A percentile compares a stretch with the other conserved stretches of the same genome.
These are phyloP conservation scores for Dactylellina haptotyla DNA, from an alignment of 2,329 filamentous ascomycete genomes.

Conservation along the genomic window DNA sequence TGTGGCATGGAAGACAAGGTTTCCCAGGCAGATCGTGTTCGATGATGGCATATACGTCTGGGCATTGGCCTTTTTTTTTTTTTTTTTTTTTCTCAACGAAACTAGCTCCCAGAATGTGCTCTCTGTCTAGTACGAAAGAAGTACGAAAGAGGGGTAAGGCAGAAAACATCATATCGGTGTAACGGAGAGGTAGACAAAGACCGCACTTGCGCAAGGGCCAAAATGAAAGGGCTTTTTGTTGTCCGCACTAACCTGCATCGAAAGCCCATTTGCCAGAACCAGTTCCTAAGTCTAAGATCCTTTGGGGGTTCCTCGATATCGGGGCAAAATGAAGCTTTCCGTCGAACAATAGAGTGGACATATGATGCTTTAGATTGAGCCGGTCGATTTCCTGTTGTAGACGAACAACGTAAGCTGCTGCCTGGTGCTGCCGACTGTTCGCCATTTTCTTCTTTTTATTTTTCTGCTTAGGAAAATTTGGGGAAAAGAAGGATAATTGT, in stretches of 20 bases:
- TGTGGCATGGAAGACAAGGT: slow-evolving; percentile 18
- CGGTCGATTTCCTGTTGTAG: slow-evolving; percentile 52
- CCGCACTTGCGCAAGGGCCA: slow-evolving; percentile 11
- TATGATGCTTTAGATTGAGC: slow-evolving; percentile 52
- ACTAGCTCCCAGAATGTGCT: slow-evolving; percentile 6
- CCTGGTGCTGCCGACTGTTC: slow-evolving; percentile 30
- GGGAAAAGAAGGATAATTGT: background rate
- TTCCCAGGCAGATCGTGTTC: slow-evolving; percentile 28
- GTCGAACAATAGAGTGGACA: slow-evolving; percentile 48
- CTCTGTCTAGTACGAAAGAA: slow-evolving; percentile 34
- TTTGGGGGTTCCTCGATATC: slow-evolving; percentile 57
- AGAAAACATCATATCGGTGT: slow-evolving; percentile 20
- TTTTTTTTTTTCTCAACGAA: background rate
- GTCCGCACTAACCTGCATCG: slow-evolving; percentile 61
- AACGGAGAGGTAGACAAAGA: slow-evolving; percentile 32
- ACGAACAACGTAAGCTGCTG: slow-evolving; percentile 46
- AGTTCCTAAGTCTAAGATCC: slow-evolving; percentile 63
- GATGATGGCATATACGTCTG: slow-evolving; percentile 33
- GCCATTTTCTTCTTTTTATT: slow-evolving; percentile 28
- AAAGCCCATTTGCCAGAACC: slow-evolving; percentile 64
- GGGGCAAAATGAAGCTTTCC: slow-evolving; percentile 53
- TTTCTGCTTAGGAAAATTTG: too few relatives aligned
- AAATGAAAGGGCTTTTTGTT: slow-evolving; percentile 8
- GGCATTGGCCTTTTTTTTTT: too few relatives aligned
- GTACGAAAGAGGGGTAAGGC: slow-evolving; percentile 39